A percentile compares a stretch with the other conserved stretches of the same genome.
phyloP scores from a whole-genome alignment of 345 rosid species.

The Garcia nutans region DNA sequence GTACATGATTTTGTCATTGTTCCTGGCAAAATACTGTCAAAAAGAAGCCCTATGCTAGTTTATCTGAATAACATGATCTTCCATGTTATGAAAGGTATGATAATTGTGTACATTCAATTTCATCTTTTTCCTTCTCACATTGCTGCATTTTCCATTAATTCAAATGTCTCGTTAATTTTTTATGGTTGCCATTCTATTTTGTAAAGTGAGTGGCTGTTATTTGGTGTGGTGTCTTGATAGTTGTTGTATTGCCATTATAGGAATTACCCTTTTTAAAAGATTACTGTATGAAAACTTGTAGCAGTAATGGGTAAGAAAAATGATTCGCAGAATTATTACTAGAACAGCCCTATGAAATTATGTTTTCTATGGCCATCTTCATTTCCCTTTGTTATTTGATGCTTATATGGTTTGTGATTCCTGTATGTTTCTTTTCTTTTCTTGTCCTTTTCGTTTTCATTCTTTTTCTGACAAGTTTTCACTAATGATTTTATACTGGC shows the following conservation, averaged over 20 bases:
- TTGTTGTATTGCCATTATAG: background rate
- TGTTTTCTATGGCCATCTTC: background rate
- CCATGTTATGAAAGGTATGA: conserved; percentile 59
- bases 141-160: background rate
- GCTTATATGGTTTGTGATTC: background rate
- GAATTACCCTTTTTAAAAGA: background rate
- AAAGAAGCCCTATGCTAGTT: conserved; percentile 68
- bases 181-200: background rate
- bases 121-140: background rate
- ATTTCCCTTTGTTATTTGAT: background rate
- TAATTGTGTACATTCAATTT: background rate
- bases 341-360: background rate
- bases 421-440: background rate
- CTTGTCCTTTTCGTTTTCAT: background rate
- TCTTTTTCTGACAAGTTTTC: background rate
- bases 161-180: background rate
- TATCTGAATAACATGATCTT: conserved; percentile 67
- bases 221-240: background rate
- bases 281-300: background rate
- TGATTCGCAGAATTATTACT: background rate
- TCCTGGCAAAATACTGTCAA: conserved; percentile 73
- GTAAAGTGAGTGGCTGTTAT: background rate
- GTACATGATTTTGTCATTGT: conserved; percentile 59
- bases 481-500: background rate
- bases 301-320: background rate